Evolutionary conservation across 345 rosid genomes (phyloP).

Genomic region (Bruguiera gymnorhiza): DNA sequence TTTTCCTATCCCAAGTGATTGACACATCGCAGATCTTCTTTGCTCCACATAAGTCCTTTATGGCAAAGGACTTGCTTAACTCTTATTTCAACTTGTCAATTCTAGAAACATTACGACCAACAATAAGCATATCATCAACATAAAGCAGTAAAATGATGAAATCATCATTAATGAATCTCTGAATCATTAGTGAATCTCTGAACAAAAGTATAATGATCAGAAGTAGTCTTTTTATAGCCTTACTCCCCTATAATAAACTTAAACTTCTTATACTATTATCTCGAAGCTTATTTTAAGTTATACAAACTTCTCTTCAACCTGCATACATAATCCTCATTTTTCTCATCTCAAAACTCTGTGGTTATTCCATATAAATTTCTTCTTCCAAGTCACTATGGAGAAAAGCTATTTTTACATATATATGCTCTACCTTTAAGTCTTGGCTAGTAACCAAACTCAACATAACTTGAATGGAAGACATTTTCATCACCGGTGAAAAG

Average conservation of each 20-base stretch:
- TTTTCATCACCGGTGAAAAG: background rate
- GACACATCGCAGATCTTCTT: background rate
- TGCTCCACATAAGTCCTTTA: background rate
- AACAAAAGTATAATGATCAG: background rate
- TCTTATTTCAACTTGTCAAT: background rate
- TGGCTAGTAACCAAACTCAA: background rate
- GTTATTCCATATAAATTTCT: background rate
- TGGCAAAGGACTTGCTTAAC: background rate
- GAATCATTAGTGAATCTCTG: background rate
- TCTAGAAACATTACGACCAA: background rate
- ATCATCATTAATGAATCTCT: background rate
- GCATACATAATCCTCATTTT: background rate
- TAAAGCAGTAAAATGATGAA: background rate
- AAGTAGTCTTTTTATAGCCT: background rate
- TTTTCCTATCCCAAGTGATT: background rate
- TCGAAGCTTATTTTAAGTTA: background rate
- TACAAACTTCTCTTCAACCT: background rate
- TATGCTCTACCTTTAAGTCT: background rate
- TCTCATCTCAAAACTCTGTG: background rate
- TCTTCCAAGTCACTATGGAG: background rate
- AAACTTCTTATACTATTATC: too few species aligned
- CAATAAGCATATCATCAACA: background rate
- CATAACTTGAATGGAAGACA: background rate
- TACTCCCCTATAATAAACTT: background rate
- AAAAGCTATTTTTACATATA: background rate